A percentile compares a stretch with the other conserved stretches of the same genome.
Conservation (phyloP, 2,329 filamentous ascomycete genomes). For the Colletotrichum zoysiae region DNA sequence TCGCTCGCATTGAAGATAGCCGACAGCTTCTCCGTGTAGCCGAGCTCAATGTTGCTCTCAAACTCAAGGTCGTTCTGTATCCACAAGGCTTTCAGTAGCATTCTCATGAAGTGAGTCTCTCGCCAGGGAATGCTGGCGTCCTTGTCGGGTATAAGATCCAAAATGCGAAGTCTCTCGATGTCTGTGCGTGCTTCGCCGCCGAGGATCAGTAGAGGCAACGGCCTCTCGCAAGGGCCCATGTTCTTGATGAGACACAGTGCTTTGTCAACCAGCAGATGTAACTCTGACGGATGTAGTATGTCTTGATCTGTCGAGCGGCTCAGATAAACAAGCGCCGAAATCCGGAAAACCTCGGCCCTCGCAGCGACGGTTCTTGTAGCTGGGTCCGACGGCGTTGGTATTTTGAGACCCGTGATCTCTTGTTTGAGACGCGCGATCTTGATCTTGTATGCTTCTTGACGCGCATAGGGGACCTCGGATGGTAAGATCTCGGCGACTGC, state of each 20-base stretch:
- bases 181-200: slow-evolving; percentile 46
- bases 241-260: slow-evolving; percentile 3
- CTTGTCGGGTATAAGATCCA: slow-evolving; percentile 48
- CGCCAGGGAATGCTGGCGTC: slow-evolving; percentile 41
- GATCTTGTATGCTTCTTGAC: not conserved
- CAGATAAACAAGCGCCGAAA: slow-evolving; percentile 5
- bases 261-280: not conserved
- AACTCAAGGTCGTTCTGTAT: slow-evolving; percentile 51
- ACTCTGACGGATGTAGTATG: not conserved
- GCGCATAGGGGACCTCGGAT: not conserved
- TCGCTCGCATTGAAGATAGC: slow-evolving; percentile 39
- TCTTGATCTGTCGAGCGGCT: slow-evolving; percentile 1
- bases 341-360: slow-evolving; percentile 1
- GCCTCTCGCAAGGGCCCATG: slow-evolving; percentile 39
- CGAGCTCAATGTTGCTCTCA: slow-evolving; percentile 32
- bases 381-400: not conserved
- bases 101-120: slow-evolving; percentile 43
- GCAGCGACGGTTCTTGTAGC: not conserved
- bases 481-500: not conserved
- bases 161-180: slow-evolving; percentile 35
- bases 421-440: not conserved
- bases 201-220: slow-evolving; percentile 45
- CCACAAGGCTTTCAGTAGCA: slow-evolving; percentile 49
- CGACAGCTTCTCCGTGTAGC: slow-evolving; percentile 35
- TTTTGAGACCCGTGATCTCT: not conserved